Base-by-base conservation (phyloP, 768 basidiomycete genomes). In the Piloderma croceum region DNA sequence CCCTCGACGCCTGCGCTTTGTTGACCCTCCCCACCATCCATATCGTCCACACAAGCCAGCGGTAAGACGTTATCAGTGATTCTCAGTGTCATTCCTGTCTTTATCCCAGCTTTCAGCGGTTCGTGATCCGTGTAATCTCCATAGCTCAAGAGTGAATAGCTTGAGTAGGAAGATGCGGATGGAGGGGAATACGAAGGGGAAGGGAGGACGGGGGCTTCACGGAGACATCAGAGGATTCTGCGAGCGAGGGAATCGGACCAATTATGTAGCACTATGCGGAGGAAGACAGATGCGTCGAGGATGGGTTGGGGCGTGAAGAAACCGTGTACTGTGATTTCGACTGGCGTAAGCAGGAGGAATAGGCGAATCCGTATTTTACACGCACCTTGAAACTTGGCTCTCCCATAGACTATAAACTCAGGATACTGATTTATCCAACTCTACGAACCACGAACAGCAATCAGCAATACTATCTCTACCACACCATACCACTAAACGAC, bases 191-290 rank as follows among this genome's bases (percentile, higher is more conserved):
- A n/a, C n/a, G n/a, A n/a, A n/a, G n/a, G n/a, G n/a, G n/a, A n/a
- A n/a, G n/a, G n/a, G n/a, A n/a, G n/a, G 4, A 64, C 59, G 9
- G 64, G 60, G 4, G 63, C 62, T 24, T 60, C 61, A 10, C 73
- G 62, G 3, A 77, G 62, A 20, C 68, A 69, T 15, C 64, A 53
- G 32, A 77, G 54, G 31, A 77, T 74, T 24, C 64, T 64, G 18
- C 45, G 47, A 17, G 75, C 76, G 47, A 63, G 71, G 1, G 63
- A 64, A 46, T 88, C 81, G 1, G 83, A 78, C 85, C 86, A 88
- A 51, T 90, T 85, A 49, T 90, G 86, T 24, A 84, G 65, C 25
- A 87, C 73, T n/a, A 80, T 77, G 18, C 85, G 76, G 24, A 88
- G 65, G 53, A 80, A 90, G 5, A 86, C 76, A 0, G 81, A 73